Evolutionary conservation across 495 filamentous ascomycete species (phyloP), one percentile per base, ranked within the genome.

Genomic region (Cercophora sp.): DNA sequence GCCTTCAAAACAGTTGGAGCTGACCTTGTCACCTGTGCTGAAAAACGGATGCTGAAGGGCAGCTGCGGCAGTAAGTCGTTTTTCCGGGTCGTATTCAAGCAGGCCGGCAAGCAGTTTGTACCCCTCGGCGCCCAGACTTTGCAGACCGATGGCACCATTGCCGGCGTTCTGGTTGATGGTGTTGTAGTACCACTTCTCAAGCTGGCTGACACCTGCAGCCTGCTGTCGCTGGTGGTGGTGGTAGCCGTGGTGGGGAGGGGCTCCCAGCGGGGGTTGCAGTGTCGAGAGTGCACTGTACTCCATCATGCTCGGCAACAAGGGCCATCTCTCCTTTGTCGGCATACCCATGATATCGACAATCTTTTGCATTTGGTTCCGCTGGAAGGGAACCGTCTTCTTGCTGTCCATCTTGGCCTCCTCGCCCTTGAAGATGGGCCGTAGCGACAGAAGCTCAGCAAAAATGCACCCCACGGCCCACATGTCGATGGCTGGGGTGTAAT

Each of bases 391-490:
- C 3, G 88, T 91, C 70, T 96, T 96, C 67, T 97, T 97, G 67
- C 78, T 85, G 67, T 97, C 94, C 89, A 96, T 96, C 69, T 98
- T 98, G 4, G 92, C 93, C 70, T 98, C 93, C 62, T 98, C 93
- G 4, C 93, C 93, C 61, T 98, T 98, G 75, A 98, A 98, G 42
- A 98, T 97, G 2, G 93, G 93, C 2, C 92, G 83, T 5, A 98
- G 75, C 8, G 87, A 88, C 0, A 98, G 75, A 2, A 98, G 76
- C 66, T 98, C 93, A 11, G 92, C 94, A 65, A 98, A 97, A 58
- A 98, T 98, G 70, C 93, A 98, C 1, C 93, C 93, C 2, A 98
- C 85, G 11, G 93, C 94, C 93, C 93, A 98, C 65, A 96, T 81
- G 65, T 98, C 93, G 50, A 98, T 87, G 15, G 93, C 94, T 0